Evolutionary conservation across 768 basidiomycete genomes (phyloP).

Genomic region (Boletus insuetus): DNA sequence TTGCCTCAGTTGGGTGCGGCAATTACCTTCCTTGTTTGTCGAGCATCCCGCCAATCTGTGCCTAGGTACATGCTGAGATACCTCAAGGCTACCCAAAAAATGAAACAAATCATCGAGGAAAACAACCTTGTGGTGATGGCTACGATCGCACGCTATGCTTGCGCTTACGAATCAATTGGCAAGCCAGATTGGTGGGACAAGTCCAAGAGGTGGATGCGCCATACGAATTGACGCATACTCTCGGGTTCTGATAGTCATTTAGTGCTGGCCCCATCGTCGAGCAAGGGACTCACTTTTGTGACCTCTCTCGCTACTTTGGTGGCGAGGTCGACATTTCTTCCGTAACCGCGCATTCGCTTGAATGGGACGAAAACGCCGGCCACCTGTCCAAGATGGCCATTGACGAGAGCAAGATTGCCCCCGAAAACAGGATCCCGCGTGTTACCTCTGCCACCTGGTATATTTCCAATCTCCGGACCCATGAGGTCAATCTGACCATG

Average conservation of each 20-base stretch:
- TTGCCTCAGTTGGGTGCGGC: conserved; percentile 85
- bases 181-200: conserved; percentile 96
- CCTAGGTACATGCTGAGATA: conserved; percentile 90
- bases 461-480: conserved; percentile 24
- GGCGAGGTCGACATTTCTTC: conserved; percentile 87
- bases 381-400: conserved; percentile 74
- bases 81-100: conserved; percentile 90
- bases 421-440: conserved; percentile 90
- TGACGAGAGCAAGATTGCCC: conserved; percentile 81
- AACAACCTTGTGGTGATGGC: conserved; percentile 95
- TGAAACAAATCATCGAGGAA: conserved; percentile 94
- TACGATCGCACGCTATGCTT: conserved; percentile 92
- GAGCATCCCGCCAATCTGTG: background rate
- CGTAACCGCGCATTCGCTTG: conserved; percentile 83
- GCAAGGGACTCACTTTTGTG: conserved; percentile 96
- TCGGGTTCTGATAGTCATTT: conserved; percentile 3
- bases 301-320: conserved; percentile 95
- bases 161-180: conserved; percentile 75
- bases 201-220: conserved; percentile 66
- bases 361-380: conserved; percentile 90
- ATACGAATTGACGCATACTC: background rate
- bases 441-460: conserved; percentile 91
- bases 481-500: conserved; percentile 11
- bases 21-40: conserved; percentile 1
- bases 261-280: conserved; percentile 81